Percentiles rank a stretch among this genome's conserved stretches.
Evolutionary conservation across 2,329 filamentous ascomycete genomes (phyloP).

Genomic region (Geoglossum cookeanum): DNA sequence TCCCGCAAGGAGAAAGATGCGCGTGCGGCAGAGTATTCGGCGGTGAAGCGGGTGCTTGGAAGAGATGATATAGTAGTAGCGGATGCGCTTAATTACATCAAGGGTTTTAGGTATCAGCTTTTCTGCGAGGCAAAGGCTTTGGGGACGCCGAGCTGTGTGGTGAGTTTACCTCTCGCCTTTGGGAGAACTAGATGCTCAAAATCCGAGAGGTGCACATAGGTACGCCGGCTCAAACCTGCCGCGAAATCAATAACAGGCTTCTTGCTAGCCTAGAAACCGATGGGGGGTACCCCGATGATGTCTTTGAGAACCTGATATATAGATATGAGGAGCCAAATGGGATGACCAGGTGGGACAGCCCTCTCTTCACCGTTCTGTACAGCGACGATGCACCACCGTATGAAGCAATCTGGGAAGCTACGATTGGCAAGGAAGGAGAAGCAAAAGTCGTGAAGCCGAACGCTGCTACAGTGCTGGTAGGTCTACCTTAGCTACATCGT

Average conservation of each 20-base stretch:
- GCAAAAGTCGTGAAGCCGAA: constrained; percentile 52
- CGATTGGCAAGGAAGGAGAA: constrained; percentile 41
- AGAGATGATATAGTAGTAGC: constrained; percentile 60
- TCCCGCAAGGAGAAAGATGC: constrained; percentile 71
- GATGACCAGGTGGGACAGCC: constrained; percentile 71
- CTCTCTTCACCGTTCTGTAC: constrained; percentile 60
- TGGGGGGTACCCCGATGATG: constrained; percentile 29
- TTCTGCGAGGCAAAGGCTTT: constrained; percentile 71
- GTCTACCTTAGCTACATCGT: neutral
- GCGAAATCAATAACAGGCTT: constrained; percentile 40
- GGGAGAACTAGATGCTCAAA: constrained; percentile 15
- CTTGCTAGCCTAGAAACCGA: constrained; percentile 22
- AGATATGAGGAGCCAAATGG: constrained; percentile 74
- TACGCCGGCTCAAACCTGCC: constrained; percentile 27
- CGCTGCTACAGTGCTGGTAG: constrained; percentile 48
- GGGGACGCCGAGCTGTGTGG: constrained; percentile 53
- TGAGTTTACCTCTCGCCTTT: constrained; percentile 20
- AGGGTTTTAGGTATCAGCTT: constrained; percentile 73
- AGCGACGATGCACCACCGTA: constrained; percentile 52
- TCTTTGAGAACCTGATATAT: constrained; percentile 65
- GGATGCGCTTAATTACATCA: constrained; percentile 74
- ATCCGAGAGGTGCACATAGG: constrained; percentile 29
- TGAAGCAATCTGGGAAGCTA: constrained; percentile 53
- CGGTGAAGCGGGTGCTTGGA: constrained; percentile 56
- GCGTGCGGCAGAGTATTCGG: constrained; percentile 53